Evolutionary conservation across 192 early-diverging fungal genomes (phyloP).

Genomic region (Spizellomyces punctatus): DNA sequence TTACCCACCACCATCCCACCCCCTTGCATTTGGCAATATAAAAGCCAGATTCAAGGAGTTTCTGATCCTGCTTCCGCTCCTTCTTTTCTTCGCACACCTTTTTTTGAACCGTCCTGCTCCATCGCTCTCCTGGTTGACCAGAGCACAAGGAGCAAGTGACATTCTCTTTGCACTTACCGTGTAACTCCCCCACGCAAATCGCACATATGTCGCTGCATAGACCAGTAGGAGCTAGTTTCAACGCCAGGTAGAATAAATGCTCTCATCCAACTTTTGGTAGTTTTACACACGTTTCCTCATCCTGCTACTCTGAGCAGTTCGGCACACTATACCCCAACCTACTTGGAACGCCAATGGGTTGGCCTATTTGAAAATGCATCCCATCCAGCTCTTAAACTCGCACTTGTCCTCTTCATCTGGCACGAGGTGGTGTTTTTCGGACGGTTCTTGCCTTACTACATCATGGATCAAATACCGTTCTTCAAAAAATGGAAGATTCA

Average conservation of each 20-base stretch:
- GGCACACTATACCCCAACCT: not conserved
- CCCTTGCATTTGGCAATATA: too few species aligned
- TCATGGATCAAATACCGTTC: constrained; percentile 83
- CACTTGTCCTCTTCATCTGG: constrained; percentile 76
- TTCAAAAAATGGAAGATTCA: constrained; percentile 93
- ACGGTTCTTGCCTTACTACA: constrained; percentile 84
- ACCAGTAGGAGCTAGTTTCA: not conserved
- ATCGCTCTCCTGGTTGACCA: too few species aligned
- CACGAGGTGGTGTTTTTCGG: constrained; percentile 93
- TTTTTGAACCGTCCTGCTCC: too few species aligned
- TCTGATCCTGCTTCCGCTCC: too few species aligned
- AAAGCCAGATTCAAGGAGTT: too few species aligned
- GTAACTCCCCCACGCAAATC: too few species aligned
- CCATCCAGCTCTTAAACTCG: constrained; percentile 38
- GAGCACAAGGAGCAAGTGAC: too few species aligned
- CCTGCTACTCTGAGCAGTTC: not conserved
- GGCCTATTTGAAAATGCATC: constrained; percentile 32
- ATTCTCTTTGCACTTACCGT: too few species aligned
- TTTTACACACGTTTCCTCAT: not conserved
- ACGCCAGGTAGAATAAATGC: not conserved
- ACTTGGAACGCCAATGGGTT: constrained; percentile 33
- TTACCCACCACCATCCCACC: too few species aligned
- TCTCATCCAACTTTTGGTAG: not conserved
- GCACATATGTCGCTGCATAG: too few species aligned
- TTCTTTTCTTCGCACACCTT: too few species aligned